A percentile compares a stretch with the other conserved stretches of the same genome.
These are phyloP conservation scores for Solanum paucissectum DNA, from an alignment of 257 asterid genomes.

Conservation along the genomic window DNA sequence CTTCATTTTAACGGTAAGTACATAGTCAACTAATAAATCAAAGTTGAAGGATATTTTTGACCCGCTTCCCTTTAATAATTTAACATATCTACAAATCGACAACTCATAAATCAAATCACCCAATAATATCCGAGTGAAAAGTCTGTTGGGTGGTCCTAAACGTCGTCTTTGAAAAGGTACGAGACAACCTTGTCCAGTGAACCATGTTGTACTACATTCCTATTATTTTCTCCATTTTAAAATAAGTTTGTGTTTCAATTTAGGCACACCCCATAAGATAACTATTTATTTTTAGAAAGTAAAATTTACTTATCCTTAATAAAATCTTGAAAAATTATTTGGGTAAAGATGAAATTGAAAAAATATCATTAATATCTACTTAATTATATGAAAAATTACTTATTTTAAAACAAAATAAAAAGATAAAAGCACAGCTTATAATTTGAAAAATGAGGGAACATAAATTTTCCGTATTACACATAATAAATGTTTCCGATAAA, in stretches of 20 bases:
- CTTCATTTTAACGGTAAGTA: too few relatives aligned
- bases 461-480: background rate
- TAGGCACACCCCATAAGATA: background rate
- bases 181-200: background rate
- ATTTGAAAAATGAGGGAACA: background rate
- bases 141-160: background rate
- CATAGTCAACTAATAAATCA: too few relatives aligned
- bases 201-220: background rate
- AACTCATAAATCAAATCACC: background rate
- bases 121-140: too few relatives aligned
- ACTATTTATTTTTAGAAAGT: too few relatives aligned
- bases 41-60: fast-evolving
- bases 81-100: background rate
- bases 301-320: too few relatives aligned
- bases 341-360: too few relatives aligned
- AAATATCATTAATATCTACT: background rate
- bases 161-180: background rate
- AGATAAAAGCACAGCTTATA: background rate
- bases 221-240: background rate
- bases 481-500: background rate
- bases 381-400: background rate
- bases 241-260: background rate
- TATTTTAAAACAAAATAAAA: too few relatives aligned
- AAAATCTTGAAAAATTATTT: too few relatives aligned
- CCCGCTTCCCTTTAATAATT: too few relatives aligned